Evolutionary conservation across 371 early-diverging fungal species (phyloP).

Genomic region (Dichotomocladium elegans): DNA sequence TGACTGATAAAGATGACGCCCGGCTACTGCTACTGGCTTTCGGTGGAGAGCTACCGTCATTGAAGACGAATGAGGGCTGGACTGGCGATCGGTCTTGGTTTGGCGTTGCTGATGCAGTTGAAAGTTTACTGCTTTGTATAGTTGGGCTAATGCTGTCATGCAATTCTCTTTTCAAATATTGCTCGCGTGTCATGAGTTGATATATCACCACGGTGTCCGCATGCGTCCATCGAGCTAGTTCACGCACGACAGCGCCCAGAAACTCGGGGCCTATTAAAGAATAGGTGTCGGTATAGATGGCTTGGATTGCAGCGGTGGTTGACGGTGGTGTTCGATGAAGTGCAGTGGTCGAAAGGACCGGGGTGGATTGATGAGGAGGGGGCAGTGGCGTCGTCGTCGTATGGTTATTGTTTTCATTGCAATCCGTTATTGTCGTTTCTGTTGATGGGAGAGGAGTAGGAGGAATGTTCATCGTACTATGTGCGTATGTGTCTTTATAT

Average conservation of each 20-base stretch:
- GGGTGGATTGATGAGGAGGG: not conserved
- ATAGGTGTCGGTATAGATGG: conserved; percentile 8
- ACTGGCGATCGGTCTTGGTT: conserved; percentile 2
- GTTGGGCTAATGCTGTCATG: no score
- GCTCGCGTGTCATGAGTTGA: conserved; percentile 13
- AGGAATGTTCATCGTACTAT: conserved; percentile 6
- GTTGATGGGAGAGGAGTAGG: conserved; percentile 8
- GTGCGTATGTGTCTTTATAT: not conserved
- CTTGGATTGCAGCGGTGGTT: conserved; percentile 6
- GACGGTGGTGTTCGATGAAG: conserved; percentile 2
- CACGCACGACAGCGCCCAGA: conserved; percentile 6
- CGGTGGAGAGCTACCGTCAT: not conserved
- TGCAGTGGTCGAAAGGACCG: not conserved
- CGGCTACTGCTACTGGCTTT: not conserved
- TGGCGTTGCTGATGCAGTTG: not conserved
- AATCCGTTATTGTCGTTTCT: not conserved
- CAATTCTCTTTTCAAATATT: not conserved
- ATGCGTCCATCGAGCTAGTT: conserved; percentile 10
- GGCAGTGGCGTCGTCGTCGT: not conserved
- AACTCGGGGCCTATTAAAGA: conserved; percentile 10
- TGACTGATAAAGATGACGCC: not conserved
- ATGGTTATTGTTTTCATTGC: conserved; percentile 5
- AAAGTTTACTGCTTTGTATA: no score
- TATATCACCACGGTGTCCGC: conserved; percentile 7
- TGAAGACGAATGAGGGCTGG: not conserved